These are phyloP conservation scores for Boletus barrowsii DNA, from an alignment of 768 basidiomycete species.

Conservation along the genomic window DNA sequence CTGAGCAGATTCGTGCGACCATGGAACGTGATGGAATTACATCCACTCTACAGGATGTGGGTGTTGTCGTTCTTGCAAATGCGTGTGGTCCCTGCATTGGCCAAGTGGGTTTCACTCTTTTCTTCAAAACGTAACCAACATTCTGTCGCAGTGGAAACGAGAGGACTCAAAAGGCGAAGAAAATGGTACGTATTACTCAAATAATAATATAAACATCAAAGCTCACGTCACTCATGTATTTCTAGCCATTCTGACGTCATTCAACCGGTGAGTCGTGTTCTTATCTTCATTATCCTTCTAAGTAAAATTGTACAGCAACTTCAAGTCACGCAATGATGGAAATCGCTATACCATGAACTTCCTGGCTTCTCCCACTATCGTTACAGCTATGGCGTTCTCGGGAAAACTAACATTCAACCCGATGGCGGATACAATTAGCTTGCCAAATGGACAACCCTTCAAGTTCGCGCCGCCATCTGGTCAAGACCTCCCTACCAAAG, in stretches of 20 bases:
- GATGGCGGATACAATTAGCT: slow-evolving; percentile 64
- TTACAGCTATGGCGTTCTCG: slow-evolving; percentile 96
- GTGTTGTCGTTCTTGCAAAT: slow-evolving; percentile 94
- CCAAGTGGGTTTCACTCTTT: slow-evolving; percentile 49
- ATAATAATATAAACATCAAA: not conserved
- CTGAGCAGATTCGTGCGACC: slow-evolving; percentile 95
- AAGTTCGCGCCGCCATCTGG: slow-evolving; percentile 83
- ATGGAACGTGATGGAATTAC: slow-evolving; percentile 94
- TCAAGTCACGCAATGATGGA: slow-evolving; percentile 96
- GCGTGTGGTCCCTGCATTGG: slow-evolving; percentile 99
- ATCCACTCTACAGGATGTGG: slow-evolving; percentile 75
- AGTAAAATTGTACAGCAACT: slow-evolving; percentile 45
- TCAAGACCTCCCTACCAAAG: slow-evolving; percentile 75
- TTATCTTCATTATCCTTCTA: not conserved
- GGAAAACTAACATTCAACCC: slow-evolving; percentile 95
- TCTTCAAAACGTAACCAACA: slow-evolving; percentile 2
- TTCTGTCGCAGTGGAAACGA: slow-evolving; percentile 75
- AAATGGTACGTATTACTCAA: slow-evolving; percentile 58
- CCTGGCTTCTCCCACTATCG: slow-evolving; percentile 93
- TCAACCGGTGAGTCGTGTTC: slow-evolving; percentile 69
- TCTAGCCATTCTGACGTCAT: slow-evolving; percentile 91
- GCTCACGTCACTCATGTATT: slow-evolving; percentile 2
- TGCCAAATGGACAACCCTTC: slow-evolving; percentile 75
- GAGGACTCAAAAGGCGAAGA: slow-evolving; percentile 84
- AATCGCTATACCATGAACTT: slow-evolving; percentile 96